Percentiles rank a stretch among this genome's conserved stretches.
Evolutionary conservation across 164 flowering plant species (phyloP).

Genomic region (Aristolochia contorta): DNA sequence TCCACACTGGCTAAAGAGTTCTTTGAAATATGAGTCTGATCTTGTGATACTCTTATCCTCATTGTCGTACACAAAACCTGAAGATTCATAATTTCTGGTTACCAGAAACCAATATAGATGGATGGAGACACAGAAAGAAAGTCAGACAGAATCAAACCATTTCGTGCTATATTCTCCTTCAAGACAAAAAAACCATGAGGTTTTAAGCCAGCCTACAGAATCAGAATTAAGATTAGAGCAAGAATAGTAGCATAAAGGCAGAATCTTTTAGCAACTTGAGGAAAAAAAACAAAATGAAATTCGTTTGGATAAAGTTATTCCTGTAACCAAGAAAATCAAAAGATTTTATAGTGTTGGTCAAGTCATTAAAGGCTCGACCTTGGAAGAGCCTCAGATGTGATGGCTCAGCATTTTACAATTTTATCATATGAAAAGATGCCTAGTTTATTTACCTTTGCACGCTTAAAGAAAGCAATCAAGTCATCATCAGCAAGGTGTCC

Average conservation of each 20-base stretch:
- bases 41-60: conserved; percentile 85
- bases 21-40: conserved; percentile 83
- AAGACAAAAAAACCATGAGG: conserved; percentile 75
- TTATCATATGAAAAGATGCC: too few species aligned
- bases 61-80: conserved; percentile 92
- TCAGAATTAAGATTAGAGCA: conserved; percentile 7
- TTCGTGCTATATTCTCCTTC: conserved; percentile 85
- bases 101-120: neutral
- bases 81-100: neutral
- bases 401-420: neutral
- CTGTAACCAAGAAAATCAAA: too few species aligned
- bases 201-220: conserved; percentile 66
- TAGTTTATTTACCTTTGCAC: conserved; percentile 66
- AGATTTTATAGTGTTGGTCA: too few species aligned
- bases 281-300: too few species aligned
- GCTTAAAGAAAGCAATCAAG: conserved; percentile 71
- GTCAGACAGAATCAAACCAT: conserved; percentile 32
- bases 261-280: too few species aligned
- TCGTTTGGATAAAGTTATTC: too few species aligned
- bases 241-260: neutral
- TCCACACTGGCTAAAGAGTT: conserved; percentile 68
- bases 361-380: too few species aligned
- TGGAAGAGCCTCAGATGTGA: too few species aligned
- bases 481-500: conserved; percentile 98
- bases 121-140: neutral